Evolutionary conservation across 306 rosid species (phyloP).

Genomic region (Chamaecrista fasciculata): DNA sequence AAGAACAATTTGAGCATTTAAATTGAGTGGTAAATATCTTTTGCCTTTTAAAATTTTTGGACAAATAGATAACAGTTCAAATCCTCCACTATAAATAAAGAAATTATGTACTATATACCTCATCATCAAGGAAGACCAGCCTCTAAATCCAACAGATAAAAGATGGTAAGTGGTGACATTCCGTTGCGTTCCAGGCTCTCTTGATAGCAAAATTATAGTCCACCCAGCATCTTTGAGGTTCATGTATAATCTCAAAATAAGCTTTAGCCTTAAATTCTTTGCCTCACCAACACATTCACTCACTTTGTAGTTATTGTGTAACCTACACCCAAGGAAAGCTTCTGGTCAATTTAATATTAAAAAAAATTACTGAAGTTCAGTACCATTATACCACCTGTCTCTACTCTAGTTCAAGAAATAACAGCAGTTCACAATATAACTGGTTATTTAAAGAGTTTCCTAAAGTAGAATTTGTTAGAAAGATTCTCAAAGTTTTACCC

Average conservation of each 20-base stretch:
- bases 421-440: neutral
- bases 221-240: constrained; percentile 63
- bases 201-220: constrained; percentile 67
- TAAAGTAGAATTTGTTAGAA: neutral
- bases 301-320: constrained; percentile 34
- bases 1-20: neutral
- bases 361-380: constrained; percentile 22
- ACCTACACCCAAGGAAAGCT: constrained; percentile 35
- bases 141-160: constrained; percentile 54
- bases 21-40: neutral
- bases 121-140: constrained; percentile 69
- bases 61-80: constrained; percentile 8
- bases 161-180: constrained; percentile 53
- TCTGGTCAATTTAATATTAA: constrained; percentile 11
- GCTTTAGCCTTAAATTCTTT: constrained; percentile 44
- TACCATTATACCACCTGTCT: neutral
- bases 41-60: neutral
- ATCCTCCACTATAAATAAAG: constrained; percentile 2
- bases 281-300: constrained; percentile 48
- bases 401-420: neutral
- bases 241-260: constrained; percentile 42
- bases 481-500: neutral
- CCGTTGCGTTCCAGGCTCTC: constrained; percentile 44
- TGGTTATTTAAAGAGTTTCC: neutral
- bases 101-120: constrained; percentile 50